These are phyloP conservation scores for Vitis amurensis DNA, from an alignment of 164 flowering plant genomes.

Conservation along the genomic window DNA sequence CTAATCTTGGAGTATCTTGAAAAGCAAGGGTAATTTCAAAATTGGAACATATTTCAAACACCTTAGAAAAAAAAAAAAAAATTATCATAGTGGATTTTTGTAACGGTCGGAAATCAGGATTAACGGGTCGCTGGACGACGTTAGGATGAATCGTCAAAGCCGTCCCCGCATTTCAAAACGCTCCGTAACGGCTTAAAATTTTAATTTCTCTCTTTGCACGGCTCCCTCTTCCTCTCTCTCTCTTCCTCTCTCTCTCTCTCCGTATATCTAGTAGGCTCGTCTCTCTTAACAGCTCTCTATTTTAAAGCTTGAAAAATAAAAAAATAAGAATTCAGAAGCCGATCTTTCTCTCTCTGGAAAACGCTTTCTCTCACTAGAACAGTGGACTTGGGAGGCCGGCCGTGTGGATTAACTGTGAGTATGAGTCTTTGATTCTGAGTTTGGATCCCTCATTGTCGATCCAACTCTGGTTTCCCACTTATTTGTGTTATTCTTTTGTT, in stretches of 20 bases:
- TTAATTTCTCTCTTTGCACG: background rate
- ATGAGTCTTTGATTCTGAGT: background rate
- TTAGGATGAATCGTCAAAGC: slow-evolving; percentile 4
- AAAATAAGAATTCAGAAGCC: background rate
- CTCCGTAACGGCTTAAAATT: slow-evolving; percentile 3
- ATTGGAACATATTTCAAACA: too few species aligned
- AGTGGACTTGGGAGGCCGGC: slow-evolving; percentile 6
- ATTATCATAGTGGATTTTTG: background rate
- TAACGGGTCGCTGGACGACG: slow-evolving; percentile 27
- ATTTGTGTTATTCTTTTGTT: background rate
- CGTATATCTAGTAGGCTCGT: too few species aligned
- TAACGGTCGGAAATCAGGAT: slow-evolving; percentile 30
- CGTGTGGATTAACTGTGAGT: background rate
- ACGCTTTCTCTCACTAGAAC: slow-evolving; percentile 6
- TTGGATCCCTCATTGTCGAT: slow-evolving; percentile 15
- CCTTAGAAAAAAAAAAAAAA: too few species aligned
- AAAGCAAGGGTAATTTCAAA: slow-evolving; percentile 9
- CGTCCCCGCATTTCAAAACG: slow-evolving; percentile 6
- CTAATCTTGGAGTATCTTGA: background rate
- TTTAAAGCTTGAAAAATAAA: too few species aligned
- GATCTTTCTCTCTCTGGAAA: slow-evolving; percentile 1
- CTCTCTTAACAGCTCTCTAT: background rate
- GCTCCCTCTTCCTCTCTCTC: slow-evolving; percentile 15
- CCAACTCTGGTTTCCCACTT: slow-evolving; percentile 8
- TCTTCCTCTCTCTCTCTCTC: slow-evolving; percentile 5